Percentiles rank a stretch among this genome's conserved stretches.
Evolutionary conservation across 805 yeast genomes (phyloP).

Genomic region (Pichia paraexigua): DNA sequence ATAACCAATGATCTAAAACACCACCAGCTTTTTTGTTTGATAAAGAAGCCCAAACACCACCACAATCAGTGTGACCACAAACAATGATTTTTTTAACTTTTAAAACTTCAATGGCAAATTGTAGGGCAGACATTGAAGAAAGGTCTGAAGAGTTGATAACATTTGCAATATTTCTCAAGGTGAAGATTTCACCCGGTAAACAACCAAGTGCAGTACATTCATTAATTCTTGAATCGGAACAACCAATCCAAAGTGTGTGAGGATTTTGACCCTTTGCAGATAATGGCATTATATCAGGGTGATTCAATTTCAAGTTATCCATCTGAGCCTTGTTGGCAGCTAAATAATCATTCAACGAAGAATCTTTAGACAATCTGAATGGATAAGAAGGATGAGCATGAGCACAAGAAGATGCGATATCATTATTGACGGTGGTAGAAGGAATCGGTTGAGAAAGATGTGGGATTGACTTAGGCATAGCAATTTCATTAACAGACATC

Average conservation of each 20-base stretch:
- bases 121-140: constrained; percentile 69
- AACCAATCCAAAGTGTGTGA: constrained; percentile 89
- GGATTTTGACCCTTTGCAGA: constrained; percentile 87
- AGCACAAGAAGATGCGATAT: not conserved
- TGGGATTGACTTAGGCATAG: not conserved
- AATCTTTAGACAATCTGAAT: constrained; percentile 40
- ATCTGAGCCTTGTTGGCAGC: constrained; percentile 39
- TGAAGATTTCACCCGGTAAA: constrained; percentile 88
- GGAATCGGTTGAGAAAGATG: not conserved
- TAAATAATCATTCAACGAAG: constrained; percentile 41
- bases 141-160: constrained; percentile 63
- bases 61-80: constrained; percentile 95
- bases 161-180: constrained; percentile 84
- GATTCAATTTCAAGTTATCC: constrained; percentile 38
- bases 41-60: constrained; percentile 80
- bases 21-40: constrained; percentile 58
- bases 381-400: constrained; percentile 17
- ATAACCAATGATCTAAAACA: constrained; percentile 65
- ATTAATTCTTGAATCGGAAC: constrained; percentile 86
- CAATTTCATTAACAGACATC: not conserved
- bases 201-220: constrained; percentile 66
- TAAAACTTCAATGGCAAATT: constrained; percentile 79
- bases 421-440: not conserved
- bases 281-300: constrained; percentile 50
- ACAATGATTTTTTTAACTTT: constrained; percentile 75